A percentile compares a stretch with the other conserved stretches of the same genome.
These are phyloP conservation scores for Jacaranda mimosifolia DNA, from an alignment of 257 asterid genomes.

Conservation along the genomic window DNA sequence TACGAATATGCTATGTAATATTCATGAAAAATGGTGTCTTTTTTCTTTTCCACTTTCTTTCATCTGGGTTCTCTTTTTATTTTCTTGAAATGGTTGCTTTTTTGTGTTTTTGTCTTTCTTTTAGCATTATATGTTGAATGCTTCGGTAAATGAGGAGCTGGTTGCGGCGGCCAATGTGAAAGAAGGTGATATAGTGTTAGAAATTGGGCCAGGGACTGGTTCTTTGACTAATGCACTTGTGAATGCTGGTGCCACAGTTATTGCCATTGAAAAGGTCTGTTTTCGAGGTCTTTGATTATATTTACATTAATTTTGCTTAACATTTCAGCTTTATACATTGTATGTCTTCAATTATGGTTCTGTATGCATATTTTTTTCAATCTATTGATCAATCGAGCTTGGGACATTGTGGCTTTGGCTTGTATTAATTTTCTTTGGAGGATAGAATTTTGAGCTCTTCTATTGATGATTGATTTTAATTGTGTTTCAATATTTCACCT, in stretches of 20 bases:
- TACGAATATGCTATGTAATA: constrained; percentile 22
- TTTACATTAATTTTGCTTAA: not conserved
- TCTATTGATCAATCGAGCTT: not conserved
- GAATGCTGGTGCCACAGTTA: constrained; percentile 85
- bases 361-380: not conserved
- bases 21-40: not conserved
- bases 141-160: constrained; percentile 74
- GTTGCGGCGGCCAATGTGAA: constrained; percentile 73
- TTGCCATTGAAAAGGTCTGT: constrained; percentile 93
- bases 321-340: not conserved
- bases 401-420: constrained; percentile 1
- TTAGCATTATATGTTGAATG: constrained; percentile 95
- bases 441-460: not conserved
- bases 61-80: not conserved
- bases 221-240: constrained; percentile 88
- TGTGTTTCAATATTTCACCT: constrained; percentile 11
- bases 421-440: not conserved
- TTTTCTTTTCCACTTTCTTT: not conserved
- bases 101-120: constrained; percentile 19
- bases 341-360: not conserved
- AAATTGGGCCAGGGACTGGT: constrained; percentile 98
- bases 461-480: constrained; percentile 9
- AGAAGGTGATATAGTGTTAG: constrained; percentile 91
- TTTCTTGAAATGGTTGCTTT: not conserved
- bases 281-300: constrained; percentile 3